These are phyloP conservation scores for Colletotrichum trifolii DNA, from an alignment of 2,329 filamentous ascomycete genomes.

Conservation along the genomic window DNA sequence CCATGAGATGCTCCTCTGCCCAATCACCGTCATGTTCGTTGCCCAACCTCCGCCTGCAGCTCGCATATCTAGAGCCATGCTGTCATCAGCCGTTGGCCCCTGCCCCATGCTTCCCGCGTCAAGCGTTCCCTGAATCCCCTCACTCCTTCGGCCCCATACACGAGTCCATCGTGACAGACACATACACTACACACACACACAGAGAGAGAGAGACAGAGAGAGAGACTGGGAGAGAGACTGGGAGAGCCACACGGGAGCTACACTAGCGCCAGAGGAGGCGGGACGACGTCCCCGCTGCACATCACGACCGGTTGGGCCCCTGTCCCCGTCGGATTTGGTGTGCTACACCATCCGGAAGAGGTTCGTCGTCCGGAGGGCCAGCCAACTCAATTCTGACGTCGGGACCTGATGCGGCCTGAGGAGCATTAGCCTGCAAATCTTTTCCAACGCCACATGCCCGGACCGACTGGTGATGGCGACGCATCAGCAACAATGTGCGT, in stretches of 20 bases:
- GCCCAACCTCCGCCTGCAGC: constrained; percentile 2
- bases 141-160: constrained; percentile 2
- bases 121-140: not conserved
- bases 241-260: constrained; percentile 1
- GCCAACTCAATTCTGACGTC: constrained; percentile 30
- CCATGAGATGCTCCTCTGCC: not conserved
- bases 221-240: too few species aligned
- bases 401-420: not conserved
- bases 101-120: too few species aligned
- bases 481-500: too few species aligned
- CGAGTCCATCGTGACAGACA: not conserved
- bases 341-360: constrained; percentile 29
- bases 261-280: not conserved
- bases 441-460: constrained; percentile 8
- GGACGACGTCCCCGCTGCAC: constrained; percentile 4
- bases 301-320: constrained; percentile 8
- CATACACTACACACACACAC: too few species aligned
- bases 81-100: constrained; percentile 3
- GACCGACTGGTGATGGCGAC: too few species aligned
- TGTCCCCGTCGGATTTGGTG: constrained; percentile 9
- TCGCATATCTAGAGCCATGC: constrained; percentile 1
- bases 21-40: constrained; percentile 6
- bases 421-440: constrained; percentile 13
- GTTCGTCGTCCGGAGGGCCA: constrained; percentile 21
- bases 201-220: too few species aligned